Evolutionary conservation across 768 basidiomycete species (phyloP).

Genomic region (Mrakia hoshinonis): DNA sequence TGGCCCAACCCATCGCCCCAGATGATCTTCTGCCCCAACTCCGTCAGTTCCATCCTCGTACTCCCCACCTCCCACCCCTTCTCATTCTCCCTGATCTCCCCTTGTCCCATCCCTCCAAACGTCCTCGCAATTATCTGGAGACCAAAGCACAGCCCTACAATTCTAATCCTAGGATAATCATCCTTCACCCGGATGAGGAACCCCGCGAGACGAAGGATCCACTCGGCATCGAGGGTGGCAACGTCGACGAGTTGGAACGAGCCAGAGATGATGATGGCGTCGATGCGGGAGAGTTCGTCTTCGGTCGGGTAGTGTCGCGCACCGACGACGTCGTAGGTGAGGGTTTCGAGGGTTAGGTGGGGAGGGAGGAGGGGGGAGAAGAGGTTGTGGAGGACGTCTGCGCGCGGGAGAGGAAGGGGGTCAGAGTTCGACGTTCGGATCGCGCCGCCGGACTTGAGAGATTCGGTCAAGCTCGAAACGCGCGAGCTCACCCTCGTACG

Average conservation of each 20-base stretch:
- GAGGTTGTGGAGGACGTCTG: conserved; percentile 35
- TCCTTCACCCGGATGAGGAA: conserved; percentile 35
- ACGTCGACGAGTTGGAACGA: conserved; percentile 34
- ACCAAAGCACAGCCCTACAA: conserved; percentile 35
- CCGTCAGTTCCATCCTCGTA: conserved; percentile 32
- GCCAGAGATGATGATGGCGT: conserved; percentile 34
- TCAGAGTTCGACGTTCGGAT: neutral
- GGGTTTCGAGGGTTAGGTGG: conserved; percentile 31
- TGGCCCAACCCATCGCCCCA: conserved; percentile 30
- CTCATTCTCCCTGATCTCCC: conserved; percentile 31
- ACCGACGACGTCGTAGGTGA: conserved; percentile 33
- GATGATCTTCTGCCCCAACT: conserved; percentile 32
- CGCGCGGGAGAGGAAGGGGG: neutral
- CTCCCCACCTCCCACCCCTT: conserved; percentile 37
- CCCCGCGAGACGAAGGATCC: conserved; percentile 35
- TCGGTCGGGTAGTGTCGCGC: conserved; percentile 34
- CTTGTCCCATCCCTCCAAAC: conserved; percentile 30
- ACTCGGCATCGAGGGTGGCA: conserved; percentile 33
- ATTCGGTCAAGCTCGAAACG: neutral
- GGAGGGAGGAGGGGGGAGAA: conserved; percentile 33
- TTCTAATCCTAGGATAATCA: conserved; percentile 32
- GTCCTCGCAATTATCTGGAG: conserved; percentile 34
- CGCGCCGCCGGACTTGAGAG: neutral
- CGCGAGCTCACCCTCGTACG: conserved; percentile 29
- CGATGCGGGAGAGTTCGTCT: conserved; percentile 32